Evolutionary conservation across 2,329 filamentous ascomycete genomes (phyloP).

Genomic region (Diaporthe ampelina): DNA sequence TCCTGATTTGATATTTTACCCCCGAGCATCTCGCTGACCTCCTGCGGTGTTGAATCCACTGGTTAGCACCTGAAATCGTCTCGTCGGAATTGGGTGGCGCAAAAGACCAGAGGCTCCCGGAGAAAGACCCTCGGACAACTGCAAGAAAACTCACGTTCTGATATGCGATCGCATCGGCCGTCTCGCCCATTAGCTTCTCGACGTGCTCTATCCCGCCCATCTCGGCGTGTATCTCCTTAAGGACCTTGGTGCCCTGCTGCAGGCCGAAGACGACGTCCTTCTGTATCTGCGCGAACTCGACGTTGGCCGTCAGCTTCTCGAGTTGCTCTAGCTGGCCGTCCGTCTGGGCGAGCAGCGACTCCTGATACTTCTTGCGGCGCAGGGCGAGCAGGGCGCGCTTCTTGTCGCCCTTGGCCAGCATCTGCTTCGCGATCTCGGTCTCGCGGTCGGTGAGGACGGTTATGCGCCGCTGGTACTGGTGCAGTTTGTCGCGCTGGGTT

Average conservation of each 20-base stretch:
- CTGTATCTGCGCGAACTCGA: conserved; percentile 97
- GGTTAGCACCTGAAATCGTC: conserved; percentile 11
- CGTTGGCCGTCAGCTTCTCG: conserved; percentile 87
- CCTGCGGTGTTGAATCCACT: conserved; percentile 64
- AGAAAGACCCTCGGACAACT: background rate
- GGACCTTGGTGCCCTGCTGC: conserved; percentile 89
- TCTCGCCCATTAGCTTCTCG: conserved; percentile 95
- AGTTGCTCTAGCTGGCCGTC: conserved; percentile 95
- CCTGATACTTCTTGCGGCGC: conserved; percentile 96
- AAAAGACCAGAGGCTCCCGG: background rate
- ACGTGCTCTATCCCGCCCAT: conserved; percentile 96
- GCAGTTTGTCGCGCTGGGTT: conserved; percentile 95
- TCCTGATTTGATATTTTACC: conserved; percentile 93
- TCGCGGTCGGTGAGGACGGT: conserved; percentile 88
- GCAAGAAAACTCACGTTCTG: conserved; percentile 74
- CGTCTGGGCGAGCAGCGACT: conserved; percentile 88
- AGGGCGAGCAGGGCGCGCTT: conserved; percentile 87
- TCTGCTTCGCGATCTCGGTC: conserved; percentile 86
- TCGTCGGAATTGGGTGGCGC: background rate
- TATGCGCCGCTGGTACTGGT: conserved; percentile 95
- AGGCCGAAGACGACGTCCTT: conserved; percentile 96
- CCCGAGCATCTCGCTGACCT: conserved; percentile 92
- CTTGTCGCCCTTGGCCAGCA: conserved; percentile 85
- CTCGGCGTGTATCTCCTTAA: conserved; percentile 92
- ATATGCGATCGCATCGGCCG: conserved; percentile 90